phyloP scores from a whole-genome alignment of 202 grass and related monocot genomes.

The Zizania palustris region DNA sequence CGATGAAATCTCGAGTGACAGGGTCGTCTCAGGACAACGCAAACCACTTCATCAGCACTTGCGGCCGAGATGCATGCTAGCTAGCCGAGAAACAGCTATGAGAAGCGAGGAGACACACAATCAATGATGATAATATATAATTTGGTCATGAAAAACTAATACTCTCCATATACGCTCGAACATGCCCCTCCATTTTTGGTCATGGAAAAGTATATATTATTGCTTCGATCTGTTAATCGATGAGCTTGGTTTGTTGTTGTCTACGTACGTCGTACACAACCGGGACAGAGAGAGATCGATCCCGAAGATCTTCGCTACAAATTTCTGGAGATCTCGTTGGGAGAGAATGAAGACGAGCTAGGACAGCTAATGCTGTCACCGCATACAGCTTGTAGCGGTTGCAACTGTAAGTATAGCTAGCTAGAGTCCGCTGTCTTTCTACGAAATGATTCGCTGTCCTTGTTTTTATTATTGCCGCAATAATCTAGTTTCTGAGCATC shows the following conservation, averaged over 20 bases:
- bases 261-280: too few relatives aligned
- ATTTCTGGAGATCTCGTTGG: constrained; percentile 27
- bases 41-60: constrained; percentile 1
- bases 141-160: too few relatives aligned
- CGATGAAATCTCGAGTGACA: too few relatives aligned
- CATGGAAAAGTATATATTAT: too few relatives aligned
- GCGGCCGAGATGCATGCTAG: background rate
- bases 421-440: constrained; percentile 5
- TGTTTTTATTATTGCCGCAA: constrained; percentile 32
- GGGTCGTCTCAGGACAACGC: background rate
- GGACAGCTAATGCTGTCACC: constrained; percentile 37
- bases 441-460: constrained; percentile 41
- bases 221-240: background rate
- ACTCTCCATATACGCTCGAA: too few relatives aligned
- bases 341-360: background rate
- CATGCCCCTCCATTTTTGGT: too few relatives aligned
- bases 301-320: background rate
- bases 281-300: background rate
- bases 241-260: too few relatives aligned
- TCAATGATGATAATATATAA: too few relatives aligned
- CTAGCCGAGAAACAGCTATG: too few relatives aligned
- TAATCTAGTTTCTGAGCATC: constrained; percentile 35
- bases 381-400: constrained; percentile 39
- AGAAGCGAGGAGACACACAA: too few relatives aligned
- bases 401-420: constrained; percentile 34